phyloP scores from a whole-genome alignment of 2,329 filamentous ascomycete species.

The Madurella fahalii region DNA sequence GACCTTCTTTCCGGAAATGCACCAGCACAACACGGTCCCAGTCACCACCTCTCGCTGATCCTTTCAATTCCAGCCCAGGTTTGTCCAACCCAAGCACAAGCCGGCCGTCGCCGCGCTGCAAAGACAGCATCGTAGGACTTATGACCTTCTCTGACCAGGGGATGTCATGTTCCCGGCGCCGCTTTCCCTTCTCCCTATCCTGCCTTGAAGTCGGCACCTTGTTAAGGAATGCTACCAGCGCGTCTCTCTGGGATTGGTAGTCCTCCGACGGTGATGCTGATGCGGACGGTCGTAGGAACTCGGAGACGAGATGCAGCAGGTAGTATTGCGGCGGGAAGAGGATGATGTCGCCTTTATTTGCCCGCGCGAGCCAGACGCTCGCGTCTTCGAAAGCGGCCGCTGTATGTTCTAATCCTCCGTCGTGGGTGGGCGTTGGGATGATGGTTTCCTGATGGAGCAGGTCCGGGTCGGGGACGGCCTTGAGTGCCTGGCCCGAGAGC shows the following conservation, averaged over 20 bases:
- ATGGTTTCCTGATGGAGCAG: conserved; percentile 44
- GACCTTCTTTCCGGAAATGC: conserved; percentile 48
- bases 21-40: conserved; percentile 56
- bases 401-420: conserved; percentile 58
- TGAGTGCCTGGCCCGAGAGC: conserved; percentile 32
- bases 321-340: conserved; percentile 89
- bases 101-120: conserved; percentile 43
- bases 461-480: conserved; percentile 3
- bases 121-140: conserved; percentile 47
- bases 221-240: conserved; percentile 52
- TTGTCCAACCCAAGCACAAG: conserved; percentile 54
- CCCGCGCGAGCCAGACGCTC: conserved; percentile 63
- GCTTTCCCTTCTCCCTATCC: neutral
- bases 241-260: conserved; percentile 47
- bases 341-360: conserved; percentile 64
- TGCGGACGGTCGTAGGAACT: conserved; percentile 40
- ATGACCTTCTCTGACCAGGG: conserved; percentile 61
- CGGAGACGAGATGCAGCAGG: conserved; percentile 57
- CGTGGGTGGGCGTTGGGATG: conserved; percentile 65
- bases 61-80: conserved; percentile 53
- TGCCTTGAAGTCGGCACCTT: conserved; percentile 33
- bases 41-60: conserved; percentile 49
- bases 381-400: conserved; percentile 74
- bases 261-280: conserved; percentile 24
- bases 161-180: conserved; percentile 33